phyloP scores from a whole-genome alignment of 169 alveolate genomes.

The Plasmodium chabaudi region DNA sequence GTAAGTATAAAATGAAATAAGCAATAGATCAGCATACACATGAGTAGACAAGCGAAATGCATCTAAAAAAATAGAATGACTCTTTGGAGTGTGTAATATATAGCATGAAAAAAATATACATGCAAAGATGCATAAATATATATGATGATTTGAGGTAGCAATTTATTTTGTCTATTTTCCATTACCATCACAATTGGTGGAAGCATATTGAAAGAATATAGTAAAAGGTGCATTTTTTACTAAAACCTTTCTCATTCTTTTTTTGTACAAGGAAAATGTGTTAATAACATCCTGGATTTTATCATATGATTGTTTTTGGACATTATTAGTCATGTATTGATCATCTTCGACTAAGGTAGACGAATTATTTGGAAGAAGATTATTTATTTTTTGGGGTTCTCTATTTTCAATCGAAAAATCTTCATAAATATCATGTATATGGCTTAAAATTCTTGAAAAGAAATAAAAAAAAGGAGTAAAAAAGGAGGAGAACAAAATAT shows the following conservation, averaged over 20 bases:
- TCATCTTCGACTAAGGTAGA: too few species aligned
- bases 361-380: too few species aligned
- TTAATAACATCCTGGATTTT: not conserved
- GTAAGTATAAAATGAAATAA: not conserved
- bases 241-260: constrained; percentile 44
- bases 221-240: constrained; percentile 57
- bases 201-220: constrained; percentile 54
- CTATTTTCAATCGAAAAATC: too few species aligned
- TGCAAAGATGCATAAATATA: too few species aligned
- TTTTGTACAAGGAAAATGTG: constrained; percentile 34
- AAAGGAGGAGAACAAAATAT: constrained; percentile 60
- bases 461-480: constrained; percentile 69
- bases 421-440: constrained; percentile 18
- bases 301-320: not conserved
- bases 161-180: not conserved
- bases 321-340: not conserved
- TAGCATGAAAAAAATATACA: too few species aligned
- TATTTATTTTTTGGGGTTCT: too few species aligned
- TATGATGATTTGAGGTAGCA: too few species aligned
- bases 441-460: constrained; percentile 20
- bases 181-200: constrained; percentile 41
- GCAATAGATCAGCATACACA: not conserved
- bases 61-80: not conserved
- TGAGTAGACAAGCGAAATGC: not conserved
- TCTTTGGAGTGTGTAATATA: too few species aligned